These are phyloP conservation scores for Adansonia digitata DNA, from an alignment of 345 rosid genomes.

Conservation along the genomic window DNA sequence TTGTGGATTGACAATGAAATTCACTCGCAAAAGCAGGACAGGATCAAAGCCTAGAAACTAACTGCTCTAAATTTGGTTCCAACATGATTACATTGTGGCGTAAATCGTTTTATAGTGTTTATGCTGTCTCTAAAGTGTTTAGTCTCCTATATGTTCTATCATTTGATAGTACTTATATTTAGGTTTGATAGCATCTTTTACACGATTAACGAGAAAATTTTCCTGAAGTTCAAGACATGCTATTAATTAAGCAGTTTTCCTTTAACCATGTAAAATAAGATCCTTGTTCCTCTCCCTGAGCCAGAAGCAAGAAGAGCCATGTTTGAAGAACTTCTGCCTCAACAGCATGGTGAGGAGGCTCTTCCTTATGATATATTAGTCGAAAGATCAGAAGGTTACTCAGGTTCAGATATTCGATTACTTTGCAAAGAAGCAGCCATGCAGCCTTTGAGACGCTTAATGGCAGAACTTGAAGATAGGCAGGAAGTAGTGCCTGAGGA, in stretches of 20 bases:
- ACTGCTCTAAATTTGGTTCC: not conserved
- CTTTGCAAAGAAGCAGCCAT: conserved; percentile 92
- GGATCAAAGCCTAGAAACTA: not conserved
- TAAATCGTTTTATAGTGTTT: not conserved
- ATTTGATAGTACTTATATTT: not conserved
- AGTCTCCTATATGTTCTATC: not conserved
- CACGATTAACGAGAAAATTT: not conserved
- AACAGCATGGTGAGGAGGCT: conserved; percentile 43
- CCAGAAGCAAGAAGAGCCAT: conserved; percentile 93
- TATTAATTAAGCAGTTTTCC: conserved; percentile 8
- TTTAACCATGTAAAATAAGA: conserved; percentile 50
- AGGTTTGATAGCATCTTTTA: not conserved
- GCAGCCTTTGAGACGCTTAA: conserved; percentile 85
- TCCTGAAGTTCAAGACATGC: not conserved
- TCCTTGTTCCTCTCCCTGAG: conserved; percentile 94
- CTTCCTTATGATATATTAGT: conserved; percentile 77
- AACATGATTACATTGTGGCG: not conserved
- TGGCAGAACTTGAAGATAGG: conserved; percentile 60
- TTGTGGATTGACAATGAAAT: not conserved
- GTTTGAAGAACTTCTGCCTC: conserved; percentile 76
- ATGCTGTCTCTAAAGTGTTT: not conserved
- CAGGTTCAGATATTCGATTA: conserved; percentile 92
- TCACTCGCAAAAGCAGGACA: not conserved
- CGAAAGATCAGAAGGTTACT: conserved; percentile 73
- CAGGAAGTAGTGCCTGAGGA: conserved; percentile 72